A percentile compares a stretch with the other conserved stretches of the same genome.
These are phyloP conservation scores for Pseudodiploospora longispora DNA, from an alignment of 2,329 filamentous ascomycete species.

Conservation along the genomic window DNA sequence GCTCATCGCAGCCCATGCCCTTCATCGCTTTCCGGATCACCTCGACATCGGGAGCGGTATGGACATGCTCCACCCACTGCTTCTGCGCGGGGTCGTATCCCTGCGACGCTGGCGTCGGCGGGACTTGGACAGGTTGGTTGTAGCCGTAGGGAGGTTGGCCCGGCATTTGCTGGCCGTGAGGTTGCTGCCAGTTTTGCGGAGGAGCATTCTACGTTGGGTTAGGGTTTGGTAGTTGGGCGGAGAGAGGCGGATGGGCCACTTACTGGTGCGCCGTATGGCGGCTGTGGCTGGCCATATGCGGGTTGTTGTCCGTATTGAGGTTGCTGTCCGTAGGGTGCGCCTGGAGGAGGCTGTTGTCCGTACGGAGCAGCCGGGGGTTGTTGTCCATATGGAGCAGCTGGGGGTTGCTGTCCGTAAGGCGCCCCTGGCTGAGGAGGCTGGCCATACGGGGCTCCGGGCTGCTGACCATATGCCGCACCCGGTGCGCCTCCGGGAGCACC, in stretches of 20 bases:
- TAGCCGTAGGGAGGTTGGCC: constrained; percentile 5
- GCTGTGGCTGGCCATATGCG: background rate
- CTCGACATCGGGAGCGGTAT: constrained; percentile 22
- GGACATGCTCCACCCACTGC: constrained; percentile 15
- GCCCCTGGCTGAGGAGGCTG: background rate
- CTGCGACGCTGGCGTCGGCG: constrained; percentile 18
- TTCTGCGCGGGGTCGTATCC: constrained; percentile 23
- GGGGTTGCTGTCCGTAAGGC: background rate
- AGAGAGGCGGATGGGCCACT: background rate
- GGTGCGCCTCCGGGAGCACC: background rate
- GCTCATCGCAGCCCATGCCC: constrained; percentile 26
- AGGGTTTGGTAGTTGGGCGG: background rate
- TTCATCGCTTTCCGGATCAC: constrained; percentile 26
- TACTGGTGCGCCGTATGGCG: background rate
- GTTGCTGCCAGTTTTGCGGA: constrained; percentile 16
- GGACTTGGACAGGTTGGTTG: constrained; percentile 2
- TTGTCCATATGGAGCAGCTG: background rate
- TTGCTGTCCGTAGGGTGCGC: background rate
- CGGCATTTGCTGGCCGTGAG: background rate
- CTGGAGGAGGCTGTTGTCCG: background rate
- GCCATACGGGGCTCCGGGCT: background rate
- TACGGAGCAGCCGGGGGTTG: background rate
- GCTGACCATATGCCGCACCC: background rate
- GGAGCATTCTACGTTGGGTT: background rate
- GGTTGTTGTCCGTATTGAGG: background rate